Percentiles rank a stretch among this genome's conserved stretches.
Evolutionary conservation across 441 rosid species (phyloP).

Genomic region (Corymbia citriodora): DNA sequence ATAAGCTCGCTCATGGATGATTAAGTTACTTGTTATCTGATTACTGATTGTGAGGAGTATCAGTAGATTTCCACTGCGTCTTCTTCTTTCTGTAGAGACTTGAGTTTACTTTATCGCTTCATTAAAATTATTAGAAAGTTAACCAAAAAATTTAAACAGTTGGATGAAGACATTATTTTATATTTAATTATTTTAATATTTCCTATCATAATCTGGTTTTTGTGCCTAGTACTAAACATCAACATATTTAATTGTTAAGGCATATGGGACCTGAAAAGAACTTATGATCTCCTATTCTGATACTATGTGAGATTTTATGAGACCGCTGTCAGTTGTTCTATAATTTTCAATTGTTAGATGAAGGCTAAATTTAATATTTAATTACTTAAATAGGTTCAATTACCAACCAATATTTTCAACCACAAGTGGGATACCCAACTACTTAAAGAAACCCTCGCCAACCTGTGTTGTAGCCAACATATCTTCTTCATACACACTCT

Average conservation of each 20-base stretch:
- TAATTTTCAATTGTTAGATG: too few relatives aligned
- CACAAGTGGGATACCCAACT: background rate
- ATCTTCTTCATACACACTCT: background rate
- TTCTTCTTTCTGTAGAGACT: background rate
- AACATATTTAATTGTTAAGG: too few relatives aligned
- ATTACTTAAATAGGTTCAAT: too few relatives aligned
- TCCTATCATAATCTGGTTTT: too few relatives aligned
- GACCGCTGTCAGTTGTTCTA: accelerated
- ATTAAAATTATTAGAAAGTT: background rate
- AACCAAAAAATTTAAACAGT: too few relatives aligned
- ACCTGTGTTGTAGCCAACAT: background rate
- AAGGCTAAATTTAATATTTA: too few relatives aligned
- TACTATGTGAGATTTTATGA: background rate
- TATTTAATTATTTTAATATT: too few relatives aligned
- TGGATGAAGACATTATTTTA: accelerated
- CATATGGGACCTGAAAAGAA: too few relatives aligned
- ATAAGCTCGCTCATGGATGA: background rate
- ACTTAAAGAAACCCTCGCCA: background rate
- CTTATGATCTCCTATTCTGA: background rate
- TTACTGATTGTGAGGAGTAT: background rate
- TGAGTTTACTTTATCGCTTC: background rate
- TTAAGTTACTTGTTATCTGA: background rate
- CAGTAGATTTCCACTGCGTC: background rate
- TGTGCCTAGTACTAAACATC: background rate
- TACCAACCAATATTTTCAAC: background rate